Base-by-base conservation (phyloP, 2,329 filamentous ascomycete species). In the Onygenales sp. region DNA sequence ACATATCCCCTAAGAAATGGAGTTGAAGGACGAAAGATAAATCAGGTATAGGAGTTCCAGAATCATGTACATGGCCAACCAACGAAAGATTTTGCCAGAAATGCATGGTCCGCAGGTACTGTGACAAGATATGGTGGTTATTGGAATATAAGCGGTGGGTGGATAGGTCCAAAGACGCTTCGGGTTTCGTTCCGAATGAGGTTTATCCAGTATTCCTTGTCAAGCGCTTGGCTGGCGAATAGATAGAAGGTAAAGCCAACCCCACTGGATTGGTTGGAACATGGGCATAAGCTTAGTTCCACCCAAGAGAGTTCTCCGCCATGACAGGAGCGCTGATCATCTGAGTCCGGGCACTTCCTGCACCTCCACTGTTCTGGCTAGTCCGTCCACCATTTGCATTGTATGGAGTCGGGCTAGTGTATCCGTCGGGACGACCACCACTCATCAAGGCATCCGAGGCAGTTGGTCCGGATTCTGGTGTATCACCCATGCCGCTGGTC, bases 241-340 rank as follows among this genome's bases (percentile, higher is more conserved):
- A 43, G 49, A 51, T 38, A 42, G 39, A 43, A 17, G 33, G 49
- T 43, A 21, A 33, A 51, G 32, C 42, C 49, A 51, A 43, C 31
- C 31, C 27, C 31, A 50, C 50, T 27, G 21, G 21, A 27, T 27
- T 27, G 5, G 21, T 27, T 27, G 21, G 21, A 27, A 27, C 21
- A 27, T 27, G 21, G 21, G 21, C 21, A 27, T 27, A 27, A 11
- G 17, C 63, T 83, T 79, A 96, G 76, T 94, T 95, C 91, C 91
- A 96, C 64, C 91, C 91, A 60, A 96, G 81, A 50, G 89, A 95
- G 78, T 96, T 96, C 76, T 94, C 90, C 3, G 90, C 86, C 70
- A 91, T 91, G 58, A 95, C 87, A 3, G 91, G 91, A 36, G 89
- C 88, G 57, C 88, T 94, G 68, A 96, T 95, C 71, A 85, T 81